These are phyloP conservation scores for Dionaea muscipula DNA, from an alignment of 179 eudicot species.

Conservation along the genomic window DNA sequence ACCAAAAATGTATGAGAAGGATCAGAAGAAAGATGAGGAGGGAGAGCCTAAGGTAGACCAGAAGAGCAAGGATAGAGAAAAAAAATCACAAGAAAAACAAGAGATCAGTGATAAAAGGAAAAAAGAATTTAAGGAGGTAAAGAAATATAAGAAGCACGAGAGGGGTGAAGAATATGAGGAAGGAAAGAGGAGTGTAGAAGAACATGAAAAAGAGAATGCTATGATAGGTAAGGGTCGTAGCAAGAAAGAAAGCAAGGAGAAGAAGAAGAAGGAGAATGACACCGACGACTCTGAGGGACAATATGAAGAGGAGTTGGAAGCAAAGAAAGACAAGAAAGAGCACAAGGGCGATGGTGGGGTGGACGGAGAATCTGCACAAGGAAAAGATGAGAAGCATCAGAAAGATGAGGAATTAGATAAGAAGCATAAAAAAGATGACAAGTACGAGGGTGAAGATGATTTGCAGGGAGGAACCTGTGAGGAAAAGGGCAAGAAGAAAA, in stretches of 20 bases:
- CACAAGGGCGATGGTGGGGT: slow-evolving; percentile 15
- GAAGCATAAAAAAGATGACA: slow-evolving; percentile 10
- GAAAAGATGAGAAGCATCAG: slow-evolving; percentile 6
- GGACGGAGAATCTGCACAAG: not conserved
- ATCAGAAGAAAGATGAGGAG: slow-evolving; percentile 10
- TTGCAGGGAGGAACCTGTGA: not conserved
- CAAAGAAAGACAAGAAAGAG: too few relatives aligned
- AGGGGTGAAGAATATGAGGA: slow-evolving; percentile 5
- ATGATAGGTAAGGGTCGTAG: too few relatives aligned
- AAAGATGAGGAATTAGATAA: slow-evolving; percentile 4
- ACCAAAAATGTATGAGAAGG: slow-evolving; percentile 13
- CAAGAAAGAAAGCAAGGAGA: too few relatives aligned
- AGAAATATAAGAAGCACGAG: slow-evolving; percentile 10
- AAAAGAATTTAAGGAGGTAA: slow-evolving; percentile 17
- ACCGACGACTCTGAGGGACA: too few relatives aligned
- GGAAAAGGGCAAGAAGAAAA: not conserved
- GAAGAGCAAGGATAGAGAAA: slow-evolving; percentile 12
- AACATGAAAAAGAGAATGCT: too few relatives aligned
- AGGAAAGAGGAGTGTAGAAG: too few relatives aligned
- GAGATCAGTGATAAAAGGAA: slow-evolving; percentile 12
- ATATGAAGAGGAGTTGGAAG: too few relatives aligned
- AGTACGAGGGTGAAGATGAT: slow-evolving; percentile 7
- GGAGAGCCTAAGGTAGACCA: slow-evolving; percentile 13
- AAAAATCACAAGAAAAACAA: slow-evolving; percentile 10
- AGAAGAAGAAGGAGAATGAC: too few relatives aligned